Evolutionary conservation across 2,329 filamentous ascomycete genomes (phyloP), one percentile per base, ranked within the genome.

Genomic region (Amauroascus verrucosus): DNA sequence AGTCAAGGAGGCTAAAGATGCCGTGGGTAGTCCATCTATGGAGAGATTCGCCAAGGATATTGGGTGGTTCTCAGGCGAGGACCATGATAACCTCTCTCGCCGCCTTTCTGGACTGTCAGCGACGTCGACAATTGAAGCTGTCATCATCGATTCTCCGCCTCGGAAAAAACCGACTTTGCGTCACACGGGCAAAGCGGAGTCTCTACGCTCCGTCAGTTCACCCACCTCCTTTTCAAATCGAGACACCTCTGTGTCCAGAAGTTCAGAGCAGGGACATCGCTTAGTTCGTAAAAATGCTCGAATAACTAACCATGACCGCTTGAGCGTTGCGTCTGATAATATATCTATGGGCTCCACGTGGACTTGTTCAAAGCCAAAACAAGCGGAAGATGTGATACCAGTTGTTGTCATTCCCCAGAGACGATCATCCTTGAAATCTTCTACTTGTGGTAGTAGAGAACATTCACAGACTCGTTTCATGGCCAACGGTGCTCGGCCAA

Each of bases 121-220:
- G 20, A 70, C 73, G 9, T 81, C 78, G 5, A 78, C 77, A 0
- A 69, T 81, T 14, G 77, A 79, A 65, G 78, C 76, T 11, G 70
- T 78, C 61, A 77, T 81, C 28, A 72, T 80, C 43, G 70, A 77
- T 16, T 71, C 72, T 14, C 73, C 75, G 3, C 74, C 71, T 37
- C 71, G 69, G 56, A 66, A 70, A 35, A 69, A 64, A 50, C 68
- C 67, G 38, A 74, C 70, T 1, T 64, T 81, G 48, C 75, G 79
- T 48, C 78, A 81, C 61, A 74, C 73, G 5, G 75, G 73, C 44
- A 80, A 76, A 63, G 76, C 76, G 55, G 63, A 71, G 53, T 77
- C 77, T 2, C 65, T 79, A 33, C 72, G 75, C 18, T 73, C 71
- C 48, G 72, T 70, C 45, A 72, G 71, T 56, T 74, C 71, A 9